These are phyloP conservation scores for Apostasia shenzhenica DNA, from an alignment of 106 monocot genomes.

Conservation along the genomic window DNA sequence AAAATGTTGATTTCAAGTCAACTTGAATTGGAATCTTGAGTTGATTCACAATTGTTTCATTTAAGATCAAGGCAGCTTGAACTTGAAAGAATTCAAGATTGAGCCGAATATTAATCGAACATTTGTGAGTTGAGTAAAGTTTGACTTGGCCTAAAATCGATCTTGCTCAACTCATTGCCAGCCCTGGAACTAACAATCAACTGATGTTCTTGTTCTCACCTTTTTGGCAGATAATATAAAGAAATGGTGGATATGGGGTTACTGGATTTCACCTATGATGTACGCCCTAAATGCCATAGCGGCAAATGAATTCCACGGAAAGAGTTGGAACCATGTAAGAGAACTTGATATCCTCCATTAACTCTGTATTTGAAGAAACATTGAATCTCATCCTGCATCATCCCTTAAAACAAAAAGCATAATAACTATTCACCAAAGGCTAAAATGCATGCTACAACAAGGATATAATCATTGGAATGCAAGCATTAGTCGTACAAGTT, in stretches of 20 bases:
- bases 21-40: neutral
- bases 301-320: slow-evolving; percentile 37
- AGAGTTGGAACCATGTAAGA: slow-evolving; percentile 38
- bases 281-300: slow-evolving; percentile 33
- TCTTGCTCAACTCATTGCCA: neutral
- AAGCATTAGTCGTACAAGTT: no score
- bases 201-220: neutral
- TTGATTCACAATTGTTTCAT: neutral
- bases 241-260: slow-evolving; percentile 56
- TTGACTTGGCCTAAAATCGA: neutral
- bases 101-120: no score
- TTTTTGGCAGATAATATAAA: slow-evolving; percentile 20
- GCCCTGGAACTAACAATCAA: neutral
- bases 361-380: no score
- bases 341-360: neutral
- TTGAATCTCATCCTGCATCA: no score
- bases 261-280: slow-evolving; percentile 44
- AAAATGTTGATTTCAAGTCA: no score
- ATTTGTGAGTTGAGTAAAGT: no score
- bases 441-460: neutral
- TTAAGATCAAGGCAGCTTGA: neutral
- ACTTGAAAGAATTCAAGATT: neutral
- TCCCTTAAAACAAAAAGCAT: no score
- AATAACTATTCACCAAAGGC: no score
- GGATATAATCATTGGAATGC: neutral